Evolutionary conservation across 345 rosid species (phyloP), one percentile per base, ranked within the genome.

Genomic region (Hirschfeldia incana): DNA sequence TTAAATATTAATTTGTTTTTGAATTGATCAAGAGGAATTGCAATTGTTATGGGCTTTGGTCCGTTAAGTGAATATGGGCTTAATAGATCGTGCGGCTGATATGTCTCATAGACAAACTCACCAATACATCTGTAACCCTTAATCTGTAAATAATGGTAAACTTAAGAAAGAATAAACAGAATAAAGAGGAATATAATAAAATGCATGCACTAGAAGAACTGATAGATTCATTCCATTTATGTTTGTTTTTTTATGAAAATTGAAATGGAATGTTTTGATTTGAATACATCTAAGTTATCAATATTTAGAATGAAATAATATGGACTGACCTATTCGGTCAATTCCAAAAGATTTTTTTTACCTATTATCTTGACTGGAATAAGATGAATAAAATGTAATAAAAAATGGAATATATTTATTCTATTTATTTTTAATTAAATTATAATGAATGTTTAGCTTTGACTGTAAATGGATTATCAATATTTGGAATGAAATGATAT

Each of bases 1-100:
- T 13, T 64, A 30, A 17, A 42, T 63, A n/a, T 27, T 53, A 57
- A 3, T 2, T 5, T 65, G 34, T 0, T 57, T 17, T 53, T 36
- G 39, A 16, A 51, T 17, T 6, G 11, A 66, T 37, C 32, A 39
- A 10, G 53, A 32, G 5, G 16, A 15, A 15, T 32, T 15, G 29
- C 36, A 33, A 65, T 2, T 65, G 1, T 5, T 21, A 32, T 21
- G 55, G 53, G 70, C 34, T 33, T 33, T 4, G 7, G 36, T 29
- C 4, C 69, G 6, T 30, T 51, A 5, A 4, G 8, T 51, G 10
- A 53, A 26, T 53, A 65, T 74, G 72, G 78, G 71, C 72, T 65
- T 6, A 6, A 3, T 7, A 63, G 15, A 62, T 63, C 21, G 66
- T 29, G 17, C 8, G 66, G 17, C 17, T 61, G 65, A 29, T 16